Conservation (phyloP, 495 filamentous ascomycete genomes). For the Penicillium steckii region DNA sequence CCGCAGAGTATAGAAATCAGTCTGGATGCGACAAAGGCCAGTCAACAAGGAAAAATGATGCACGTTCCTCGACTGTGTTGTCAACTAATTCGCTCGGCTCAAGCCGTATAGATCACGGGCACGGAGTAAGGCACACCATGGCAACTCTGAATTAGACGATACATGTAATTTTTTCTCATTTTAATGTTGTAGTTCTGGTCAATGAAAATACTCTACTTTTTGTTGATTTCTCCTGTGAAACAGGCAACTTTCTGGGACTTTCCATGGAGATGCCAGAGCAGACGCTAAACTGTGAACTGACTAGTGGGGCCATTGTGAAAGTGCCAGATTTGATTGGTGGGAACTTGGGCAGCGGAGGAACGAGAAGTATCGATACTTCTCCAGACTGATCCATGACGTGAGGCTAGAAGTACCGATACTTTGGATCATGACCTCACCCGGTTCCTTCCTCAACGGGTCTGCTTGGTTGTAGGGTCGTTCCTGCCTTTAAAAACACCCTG, state of each 20-base stretch:
- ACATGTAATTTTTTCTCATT: too few relatives aligned
- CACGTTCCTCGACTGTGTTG: not conserved
- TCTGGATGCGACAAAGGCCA: not conserved
- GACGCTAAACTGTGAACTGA: conserved; percentile 4
- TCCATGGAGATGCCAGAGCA: conserved; percentile 1
- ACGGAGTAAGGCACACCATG: too few relatives aligned
- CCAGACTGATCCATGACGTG: too few relatives aligned
- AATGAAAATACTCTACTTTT: too few relatives aligned
- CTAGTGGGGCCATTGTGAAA: not conserved
- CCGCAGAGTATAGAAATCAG: not conserved
- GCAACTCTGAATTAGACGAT: too few relatives aligned
- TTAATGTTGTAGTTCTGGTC: too few relatives aligned
- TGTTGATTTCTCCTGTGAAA: not conserved
- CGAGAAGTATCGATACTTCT: conserved; percentile 5
- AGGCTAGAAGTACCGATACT: not conserved
- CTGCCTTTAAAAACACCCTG: conserved; percentile 16
- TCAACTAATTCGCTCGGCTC: not conserved
- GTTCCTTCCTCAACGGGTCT: conserved; percentile 2
- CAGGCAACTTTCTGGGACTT: conserved; percentile 11
- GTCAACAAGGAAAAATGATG: not conserved
- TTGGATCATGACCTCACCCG: conserved; percentile 14
- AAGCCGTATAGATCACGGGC: not conserved
- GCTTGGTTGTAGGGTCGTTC: not conserved
- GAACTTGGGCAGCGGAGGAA: not conserved
- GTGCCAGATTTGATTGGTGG: conserved; percentile 7